Base-by-base conservation (phyloP, 495 filamentous ascomycete species). In the Schizothecium vesticola region DNA sequence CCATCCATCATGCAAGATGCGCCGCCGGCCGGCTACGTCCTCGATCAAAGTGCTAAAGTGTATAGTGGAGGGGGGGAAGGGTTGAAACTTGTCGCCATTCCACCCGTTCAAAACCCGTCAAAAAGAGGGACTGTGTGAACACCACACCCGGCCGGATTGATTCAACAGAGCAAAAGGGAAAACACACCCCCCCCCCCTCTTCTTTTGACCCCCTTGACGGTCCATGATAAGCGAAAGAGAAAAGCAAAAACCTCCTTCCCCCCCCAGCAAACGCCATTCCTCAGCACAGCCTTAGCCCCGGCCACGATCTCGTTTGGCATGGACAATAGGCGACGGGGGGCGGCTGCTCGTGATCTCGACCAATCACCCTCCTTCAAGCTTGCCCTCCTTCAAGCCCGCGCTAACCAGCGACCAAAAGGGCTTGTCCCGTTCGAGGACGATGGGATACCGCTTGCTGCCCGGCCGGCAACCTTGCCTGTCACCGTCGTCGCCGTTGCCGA, bases 1-100 rank as follows among this genome's bases (percentile, higher is more conserved):
- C 43, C 43, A 2, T 51, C 63, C 56, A 58, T 58, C 63, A 65
- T 65, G 63, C 63, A 64, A 28, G 57, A 59, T 59, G 43, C 43
- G 43, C 43, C 43, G 43, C 43, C 43, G 43, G 43, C 43, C 43
- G 43, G 43, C 43, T 51, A 51, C 43, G 43, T 51, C 16, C 43
- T 51, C 43, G 43, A 51, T 51, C 43, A 51, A 51, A 51, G 43
- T 51, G 43, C 43, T n/a, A 51, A 59, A 59, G 6, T 26, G 19
- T 21, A 43, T 43, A 16, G 13, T 43, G 33, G 12, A 59, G 16
- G 12, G 22, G n/a, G 29, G 22, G 25, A 21, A 7, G 36, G 10
- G 43, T 51, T n/a, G 43, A 51, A 51, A 51, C 43, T 3, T 3
- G 43, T n/a, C 16, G 43, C 16, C 43, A n/a, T 51, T n/a, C 43